A percentile compares a stretch with the other conserved stretches of the same genome.
Evolutionary conservation across 225 moss, liverwort and hornwort genomes (phyloP).

Genomic region (Sphagnum contortum): DNA sequence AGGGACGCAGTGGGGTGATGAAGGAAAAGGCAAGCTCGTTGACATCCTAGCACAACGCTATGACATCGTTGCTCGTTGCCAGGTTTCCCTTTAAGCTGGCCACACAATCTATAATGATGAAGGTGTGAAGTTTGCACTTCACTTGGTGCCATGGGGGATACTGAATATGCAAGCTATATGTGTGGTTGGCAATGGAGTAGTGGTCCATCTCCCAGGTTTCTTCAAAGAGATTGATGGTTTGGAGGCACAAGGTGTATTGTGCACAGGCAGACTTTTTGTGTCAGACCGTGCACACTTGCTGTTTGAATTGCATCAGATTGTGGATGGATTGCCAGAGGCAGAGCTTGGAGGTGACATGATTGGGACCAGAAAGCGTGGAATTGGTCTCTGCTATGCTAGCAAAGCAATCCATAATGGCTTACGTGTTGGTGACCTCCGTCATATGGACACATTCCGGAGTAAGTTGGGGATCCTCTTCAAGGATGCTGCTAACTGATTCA

Average conservation of each 20-base stretch:
- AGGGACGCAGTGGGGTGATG: slow-evolving; percentile 97
- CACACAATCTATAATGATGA: slow-evolving; percentile 93
- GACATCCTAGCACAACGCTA: slow-evolving; percentile 88
- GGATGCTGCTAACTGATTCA: slow-evolving; percentile 81
- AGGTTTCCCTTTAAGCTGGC: slow-evolving; percentile 52
- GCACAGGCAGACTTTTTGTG: slow-evolving; percentile 77
- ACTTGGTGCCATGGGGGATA: slow-evolving; percentile 94
- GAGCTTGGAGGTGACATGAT: slow-evolving; percentile 87
- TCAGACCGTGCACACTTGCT: slow-evolving; percentile 92
- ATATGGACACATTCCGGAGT: slow-evolving; percentile 59
- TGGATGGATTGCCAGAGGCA: slow-evolving; percentile 72
- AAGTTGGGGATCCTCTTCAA: slow-evolving; percentile 69
- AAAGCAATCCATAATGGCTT: slow-evolving; percentile 92
- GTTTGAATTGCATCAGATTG: slow-evolving; percentile 72
- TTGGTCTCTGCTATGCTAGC: slow-evolving; percentile 94
- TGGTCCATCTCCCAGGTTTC: slow-evolving; percentile 90
- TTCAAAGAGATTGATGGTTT: slow-evolving; percentile 78
- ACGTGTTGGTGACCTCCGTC: slow-evolving; percentile 79
- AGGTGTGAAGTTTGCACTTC: slow-evolving; percentile 85
- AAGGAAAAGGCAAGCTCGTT: slow-evolving; percentile 94
- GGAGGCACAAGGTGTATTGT: slow-evolving; percentile 65
- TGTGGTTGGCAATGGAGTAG: slow-evolving; percentile 96
- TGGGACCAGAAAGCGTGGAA: slow-evolving; percentile 94
- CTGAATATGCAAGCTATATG: slow-evolving; percentile 77
- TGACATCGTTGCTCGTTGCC: slow-evolving; percentile 50